A percentile compares a stretch with the other conserved stretches of the same genome.
Evolutionary conservation across 2,329 filamentous ascomycete species (phyloP).

Genomic region (Colletotrichum australisinense): DNA sequence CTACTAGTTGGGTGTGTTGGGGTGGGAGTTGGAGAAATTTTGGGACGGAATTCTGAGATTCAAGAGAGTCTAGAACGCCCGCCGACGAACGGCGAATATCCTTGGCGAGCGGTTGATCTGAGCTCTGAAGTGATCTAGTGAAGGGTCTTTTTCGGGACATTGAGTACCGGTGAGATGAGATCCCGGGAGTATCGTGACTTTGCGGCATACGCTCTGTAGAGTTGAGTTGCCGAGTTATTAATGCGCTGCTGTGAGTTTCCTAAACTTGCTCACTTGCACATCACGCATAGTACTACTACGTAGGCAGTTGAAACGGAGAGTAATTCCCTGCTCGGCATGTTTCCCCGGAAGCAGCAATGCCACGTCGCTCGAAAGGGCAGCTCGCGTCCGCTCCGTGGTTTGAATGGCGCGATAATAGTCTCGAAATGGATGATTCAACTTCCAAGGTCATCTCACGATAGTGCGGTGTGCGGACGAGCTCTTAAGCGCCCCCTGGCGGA

Average conservation of each 20-base stretch:
- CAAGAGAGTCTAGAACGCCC: conserved; percentile 2
- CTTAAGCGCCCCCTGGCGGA: not conserved
- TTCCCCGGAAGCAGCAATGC: not conserved
- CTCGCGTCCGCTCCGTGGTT: not conserved
- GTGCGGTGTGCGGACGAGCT: not conserved
- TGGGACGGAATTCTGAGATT: not conserved
- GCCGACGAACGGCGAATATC: not conserved
- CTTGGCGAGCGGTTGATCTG: not conserved
- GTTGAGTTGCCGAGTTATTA: not conserved
- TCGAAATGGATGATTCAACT: not conserved
- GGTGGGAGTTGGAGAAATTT: not conserved
- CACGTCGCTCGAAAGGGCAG: not conserved
- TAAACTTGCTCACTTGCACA: not conserved
- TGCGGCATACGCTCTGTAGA: not conserved
- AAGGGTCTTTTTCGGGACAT: not conserved
- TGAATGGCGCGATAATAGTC: not conserved
- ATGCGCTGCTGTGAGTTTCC: not conserved
- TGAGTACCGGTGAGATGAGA: too few species aligned
- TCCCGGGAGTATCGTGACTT: not conserved
- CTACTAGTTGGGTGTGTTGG: not conserved
- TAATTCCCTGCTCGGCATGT: not conserved
- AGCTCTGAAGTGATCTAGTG: not conserved
- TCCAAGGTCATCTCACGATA: not conserved
- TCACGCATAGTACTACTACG: too few species aligned
- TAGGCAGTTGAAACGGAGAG: not conserved